Percentiles rank a stretch among this genome's conserved stretches.
Conservation (phyloP, 2,329 filamentous ascomycete species). For the Cladophialophora bantiana region DNA sequence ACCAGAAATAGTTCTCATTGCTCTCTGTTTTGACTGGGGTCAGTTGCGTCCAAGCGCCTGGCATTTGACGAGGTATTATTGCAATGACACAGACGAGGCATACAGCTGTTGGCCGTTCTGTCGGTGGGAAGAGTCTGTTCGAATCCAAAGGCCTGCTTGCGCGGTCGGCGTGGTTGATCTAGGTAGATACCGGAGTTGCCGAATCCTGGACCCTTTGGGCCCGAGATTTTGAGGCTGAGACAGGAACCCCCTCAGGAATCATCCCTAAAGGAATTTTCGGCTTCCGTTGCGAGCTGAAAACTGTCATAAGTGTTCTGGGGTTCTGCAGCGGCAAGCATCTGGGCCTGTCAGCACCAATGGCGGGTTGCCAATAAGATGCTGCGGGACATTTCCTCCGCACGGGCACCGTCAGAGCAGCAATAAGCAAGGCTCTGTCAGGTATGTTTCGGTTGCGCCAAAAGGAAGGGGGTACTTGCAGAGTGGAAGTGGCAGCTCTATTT, state of each 20-base stretch:
- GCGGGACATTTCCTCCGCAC: not conserved
- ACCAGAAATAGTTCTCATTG: constrained; percentile 4
- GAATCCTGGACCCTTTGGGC: constrained; percentile 1
- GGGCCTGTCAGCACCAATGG: constrained; percentile 16
- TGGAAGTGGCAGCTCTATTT: constrained; percentile 3
- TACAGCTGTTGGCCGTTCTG: not conserved
- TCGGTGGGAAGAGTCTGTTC: not conserved
- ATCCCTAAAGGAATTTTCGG: constrained; percentile 8
- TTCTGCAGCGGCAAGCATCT: not conserved
- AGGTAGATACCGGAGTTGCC: not conserved
- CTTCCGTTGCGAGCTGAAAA: constrained; percentile 21
- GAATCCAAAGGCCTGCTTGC: not conserved
- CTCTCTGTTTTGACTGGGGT: not conserved
- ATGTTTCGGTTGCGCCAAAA: not conserved
- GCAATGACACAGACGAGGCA: not conserved
- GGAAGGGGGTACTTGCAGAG: not conserved
- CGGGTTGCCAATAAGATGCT: constrained; percentile 6
- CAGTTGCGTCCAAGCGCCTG: not conserved
- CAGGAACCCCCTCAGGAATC: not conserved
- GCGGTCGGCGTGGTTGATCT: constrained; percentile 1
- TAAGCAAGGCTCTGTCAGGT: constrained; percentile 20
- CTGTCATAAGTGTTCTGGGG: constrained; percentile 3
- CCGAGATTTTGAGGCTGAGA: constrained; percentile 14
- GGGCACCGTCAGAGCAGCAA: constrained; percentile 7
- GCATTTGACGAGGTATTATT: not conserved